A percentile compares a stretch with the other conserved stretches of the same genome.
Conservation (phyloP, 805 yeast genomes). For the Schwanniomyces sp. region DNA sequence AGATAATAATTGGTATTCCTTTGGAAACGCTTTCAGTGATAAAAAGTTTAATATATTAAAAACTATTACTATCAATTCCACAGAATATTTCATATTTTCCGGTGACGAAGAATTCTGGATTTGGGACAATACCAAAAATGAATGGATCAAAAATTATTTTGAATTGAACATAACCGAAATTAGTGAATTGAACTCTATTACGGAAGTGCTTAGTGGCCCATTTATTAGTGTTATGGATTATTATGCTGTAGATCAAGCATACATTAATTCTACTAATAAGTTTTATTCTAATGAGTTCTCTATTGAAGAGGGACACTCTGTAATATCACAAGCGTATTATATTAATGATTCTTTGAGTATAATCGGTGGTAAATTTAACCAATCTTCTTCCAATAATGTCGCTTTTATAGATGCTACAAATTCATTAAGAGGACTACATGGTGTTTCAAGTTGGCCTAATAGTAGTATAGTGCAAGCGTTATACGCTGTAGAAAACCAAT, state of each 20-base stretch:
- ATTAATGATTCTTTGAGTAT: constrained; percentile 51
- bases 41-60: constrained; percentile 28
- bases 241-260: constrained; percentile 26
- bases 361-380: constrained; percentile 60
- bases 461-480: constrained; percentile 27
- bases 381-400: constrained; percentile 22
- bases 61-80: constrained; percentile 34
- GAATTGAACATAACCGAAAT: constrained; percentile 32
- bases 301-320: constrained; percentile 14
- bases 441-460: constrained; percentile 24
- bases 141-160: constrained; percentile 35
- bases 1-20: constrained; percentile 42
- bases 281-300: constrained; percentile 22
- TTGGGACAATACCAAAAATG: constrained; percentile 41
- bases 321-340: constrained; percentile 35
- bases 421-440: constrained; percentile 17
- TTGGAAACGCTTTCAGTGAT: constrained; percentile 33
- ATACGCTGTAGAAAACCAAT: constrained; percentile 33
- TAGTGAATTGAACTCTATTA: constrained; percentile 17
- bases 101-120: constrained; percentile 23
- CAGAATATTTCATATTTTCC: constrained; percentile 43
- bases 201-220: constrained; percentile 36
- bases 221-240: constrained; percentile 35
- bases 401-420: constrained; percentile 25
- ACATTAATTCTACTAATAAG: constrained; percentile 14